Percentiles rank a stretch among this genome's conserved stretches.
phyloP scores from a whole-genome alignment of 1,284 basidiomycete genomes.

The Ceratorhiza oryzae-sativae region DNA sequence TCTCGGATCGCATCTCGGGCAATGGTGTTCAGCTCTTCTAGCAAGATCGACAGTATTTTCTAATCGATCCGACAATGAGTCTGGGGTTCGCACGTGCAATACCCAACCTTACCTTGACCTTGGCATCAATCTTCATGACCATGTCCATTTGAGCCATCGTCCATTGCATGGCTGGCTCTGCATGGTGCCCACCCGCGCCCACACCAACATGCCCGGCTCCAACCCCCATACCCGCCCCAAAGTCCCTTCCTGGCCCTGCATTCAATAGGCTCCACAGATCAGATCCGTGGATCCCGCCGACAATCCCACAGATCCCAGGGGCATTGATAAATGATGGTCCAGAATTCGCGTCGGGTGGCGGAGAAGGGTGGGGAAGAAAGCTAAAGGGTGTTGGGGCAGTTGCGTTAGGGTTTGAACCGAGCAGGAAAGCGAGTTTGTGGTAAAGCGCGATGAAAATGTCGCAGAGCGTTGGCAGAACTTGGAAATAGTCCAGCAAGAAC shows the following conservation, averaged over 20 bases:
- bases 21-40: constrained; percentile 83
- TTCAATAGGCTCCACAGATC: constrained; percentile 34
- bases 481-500: constrained; percentile 84
- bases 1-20: constrained; percentile 80
- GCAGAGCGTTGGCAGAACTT: constrained; percentile 82
- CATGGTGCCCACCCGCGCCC: constrained; percentile 27
- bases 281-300: constrained; percentile 23
- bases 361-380: constrained; percentile 31
- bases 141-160: constrained; percentile 57
- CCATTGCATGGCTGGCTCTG: constrained; percentile 40
- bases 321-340: constrained; percentile 1
- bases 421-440: constrained; percentile 65
- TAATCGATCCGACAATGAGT: constrained; percentile 48
- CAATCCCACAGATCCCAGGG: constrained; percentile 28
- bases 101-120: constrained; percentile 72
- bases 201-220: constrained; percentile 19
- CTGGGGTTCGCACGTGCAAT: neutral
- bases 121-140: constrained; percentile 78
- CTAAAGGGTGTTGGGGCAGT: constrained; percentile 18
- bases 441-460: constrained; percentile 88
- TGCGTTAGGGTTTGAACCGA: constrained; percentile 32
- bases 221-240: constrained; percentile 4
- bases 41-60: constrained; percentile 77
- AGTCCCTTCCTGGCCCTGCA: constrained; percentile 22
- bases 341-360: constrained; percentile 21